phyloP scores from a whole-genome alignment of 305 asterid species.

The Salvia sclarea region DNA sequence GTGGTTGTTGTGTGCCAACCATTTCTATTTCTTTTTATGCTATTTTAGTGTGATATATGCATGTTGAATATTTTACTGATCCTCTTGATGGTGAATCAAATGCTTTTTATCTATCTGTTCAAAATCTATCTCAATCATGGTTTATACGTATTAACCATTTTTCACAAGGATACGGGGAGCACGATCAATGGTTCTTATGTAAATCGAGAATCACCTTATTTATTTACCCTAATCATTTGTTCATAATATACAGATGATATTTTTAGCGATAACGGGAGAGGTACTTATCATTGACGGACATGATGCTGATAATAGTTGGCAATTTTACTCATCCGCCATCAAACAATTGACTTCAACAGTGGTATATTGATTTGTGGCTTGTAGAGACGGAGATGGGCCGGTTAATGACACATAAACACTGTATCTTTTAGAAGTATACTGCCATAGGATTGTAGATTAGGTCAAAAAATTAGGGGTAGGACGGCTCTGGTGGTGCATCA shows the following conservation, averaged over 20 bases:
- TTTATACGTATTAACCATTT: background rate
- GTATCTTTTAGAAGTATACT: slow-evolving; percentile 35
- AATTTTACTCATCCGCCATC: slow-evolving; percentile 19
- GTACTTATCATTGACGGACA: slow-evolving; percentile 34
- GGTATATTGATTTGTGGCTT: slow-evolving; percentile 31
- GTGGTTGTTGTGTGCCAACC: no score
- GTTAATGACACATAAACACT: slow-evolving; percentile 31
- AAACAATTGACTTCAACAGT: slow-evolving; percentile 19
- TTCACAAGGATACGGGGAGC: background rate
- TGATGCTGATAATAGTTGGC: slow-evolving; percentile 16
- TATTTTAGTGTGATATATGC: background rate
- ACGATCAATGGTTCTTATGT: background rate
- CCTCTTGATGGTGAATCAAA: slow-evolving; percentile 1
- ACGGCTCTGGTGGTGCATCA: slow-evolving; percentile 21
- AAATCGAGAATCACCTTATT: slow-evolving; percentile 6
- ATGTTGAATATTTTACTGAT: slow-evolving; percentile 2
- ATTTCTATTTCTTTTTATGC: no score
- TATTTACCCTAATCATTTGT: slow-evolving; percentile 21
- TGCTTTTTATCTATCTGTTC: background rate
- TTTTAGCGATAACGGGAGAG: slow-evolving; percentile 48
- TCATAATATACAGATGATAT: slow-evolving; percentile 50
- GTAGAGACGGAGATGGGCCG: slow-evolving; percentile 31
- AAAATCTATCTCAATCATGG: background rate
- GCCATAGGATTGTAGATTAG: slow-evolving; percentile 40
- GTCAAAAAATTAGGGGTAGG: slow-evolving; percentile 30